phyloP scores from a whole-genome alignment of 352 stramenopile species.

The Phytophthora megakarya region DNA sequence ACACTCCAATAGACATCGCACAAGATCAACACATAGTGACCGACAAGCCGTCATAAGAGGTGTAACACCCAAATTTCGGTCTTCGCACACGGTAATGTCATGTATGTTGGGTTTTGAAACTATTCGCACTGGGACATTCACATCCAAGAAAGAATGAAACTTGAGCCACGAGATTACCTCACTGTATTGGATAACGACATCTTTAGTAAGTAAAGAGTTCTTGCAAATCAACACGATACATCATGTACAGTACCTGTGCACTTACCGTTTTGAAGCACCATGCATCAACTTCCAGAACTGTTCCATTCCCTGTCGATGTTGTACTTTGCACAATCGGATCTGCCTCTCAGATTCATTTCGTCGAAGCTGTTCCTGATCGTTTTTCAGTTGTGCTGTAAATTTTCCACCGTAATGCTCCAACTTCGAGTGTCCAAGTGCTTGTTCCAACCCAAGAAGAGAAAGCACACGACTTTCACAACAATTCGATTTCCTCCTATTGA shows the following conservation, averaged over 20 bases:
- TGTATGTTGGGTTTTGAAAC: neutral
- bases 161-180: slow-evolving; percentile 68
- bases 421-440: slow-evolving; percentile 34
- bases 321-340: slow-evolving; percentile 43
- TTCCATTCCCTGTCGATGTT: slow-evolving; percentile 46
- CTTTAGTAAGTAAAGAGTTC: neutral
- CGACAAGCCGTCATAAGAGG: slow-evolving; percentile 76
- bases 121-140: slow-evolving; percentile 61
- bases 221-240: neutral
- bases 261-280: slow-evolving; percentile 38
- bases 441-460: slow-evolving; percentile 5
- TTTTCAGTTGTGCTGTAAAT: slow-evolving; percentile 38
- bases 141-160: slow-evolving; percentile 62
- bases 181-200: slow-evolving; percentile 30
- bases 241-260: neutral
- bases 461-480: neutral
- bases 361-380: slow-evolving; percentile 37
- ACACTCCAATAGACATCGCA: slow-evolving; percentile 50
- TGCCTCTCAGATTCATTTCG: slow-evolving; percentile 33
- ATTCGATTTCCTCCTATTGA: neutral
- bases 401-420: slow-evolving; percentile 58
- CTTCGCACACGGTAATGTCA: slow-evolving; percentile 20
- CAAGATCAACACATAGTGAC: slow-evolving; percentile 54
- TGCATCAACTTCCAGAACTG: slow-evolving; percentile 71
- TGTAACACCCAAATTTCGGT: slow-evolving; percentile 48